A percentile compares a stretch with the other conserved stretches of the same genome.
Conservation (phyloP, 2,329 filamentous ascomycete genomes). For the Xylaria sp. region DNA sequence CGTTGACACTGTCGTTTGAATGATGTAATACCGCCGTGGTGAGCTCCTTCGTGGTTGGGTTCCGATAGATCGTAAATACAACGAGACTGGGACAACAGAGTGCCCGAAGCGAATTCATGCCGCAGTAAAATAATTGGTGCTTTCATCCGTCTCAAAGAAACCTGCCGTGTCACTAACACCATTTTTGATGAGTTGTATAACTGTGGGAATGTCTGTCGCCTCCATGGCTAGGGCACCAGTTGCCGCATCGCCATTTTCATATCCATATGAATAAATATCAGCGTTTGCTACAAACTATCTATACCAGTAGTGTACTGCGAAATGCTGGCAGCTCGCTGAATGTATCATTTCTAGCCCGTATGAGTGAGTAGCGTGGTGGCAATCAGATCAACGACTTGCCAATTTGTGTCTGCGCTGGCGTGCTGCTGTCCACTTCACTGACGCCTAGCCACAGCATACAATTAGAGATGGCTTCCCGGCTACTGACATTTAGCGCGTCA, state of each 20-base stretch:
- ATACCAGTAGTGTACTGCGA: slow-evolving; percentile 30
- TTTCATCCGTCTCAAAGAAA: neutral
- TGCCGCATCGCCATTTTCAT: neutral
- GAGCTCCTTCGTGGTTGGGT: slow-evolving; percentile 25
- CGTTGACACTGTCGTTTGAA: neutral
- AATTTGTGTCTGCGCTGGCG: slow-evolving; percentile 33
- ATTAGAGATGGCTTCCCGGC: slow-evolving; percentile 33
- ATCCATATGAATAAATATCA: neutral
- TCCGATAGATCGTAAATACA: slow-evolving; percentile 24
- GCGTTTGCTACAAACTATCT: slow-evolving; percentile 31
- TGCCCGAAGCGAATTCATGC: slow-evolving; percentile 26
- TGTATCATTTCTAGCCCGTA: slow-evolving; percentile 36
- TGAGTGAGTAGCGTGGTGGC: slow-evolving; percentile 21
- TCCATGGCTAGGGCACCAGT: neutral
- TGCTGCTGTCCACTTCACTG: slow-evolving; percentile 29
- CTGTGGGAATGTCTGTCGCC: neutral
- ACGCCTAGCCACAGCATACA: slow-evolving; percentile 35
- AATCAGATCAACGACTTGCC: slow-evolving; percentile 34
- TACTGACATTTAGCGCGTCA: slow-evolving; percentile 27
- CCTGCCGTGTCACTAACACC: neutral
- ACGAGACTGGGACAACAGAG: slow-evolving; percentile 7
- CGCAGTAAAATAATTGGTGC: slow-evolving; percentile 20
- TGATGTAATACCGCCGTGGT: slow-evolving; percentile 15
- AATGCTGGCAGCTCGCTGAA: slow-evolving; percentile 29
- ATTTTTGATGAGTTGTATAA: neutral